Conservation (phyloP, 805 yeast genomes). For the Zygotorulaspora chibaensis region DNA sequence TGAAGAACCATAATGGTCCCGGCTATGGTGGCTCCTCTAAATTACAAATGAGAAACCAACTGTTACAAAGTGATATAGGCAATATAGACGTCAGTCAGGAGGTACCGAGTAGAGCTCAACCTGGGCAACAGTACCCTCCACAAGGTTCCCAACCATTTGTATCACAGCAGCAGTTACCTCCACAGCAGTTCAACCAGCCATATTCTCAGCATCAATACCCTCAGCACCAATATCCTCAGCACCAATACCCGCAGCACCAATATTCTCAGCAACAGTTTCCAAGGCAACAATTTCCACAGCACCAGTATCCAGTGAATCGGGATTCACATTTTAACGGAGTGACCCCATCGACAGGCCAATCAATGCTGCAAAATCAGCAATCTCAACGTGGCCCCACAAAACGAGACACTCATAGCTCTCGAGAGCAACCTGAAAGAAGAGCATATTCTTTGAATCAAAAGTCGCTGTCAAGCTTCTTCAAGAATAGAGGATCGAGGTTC, state of each 20-base stretch:
- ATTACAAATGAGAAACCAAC: slow-evolving; percentile 32
- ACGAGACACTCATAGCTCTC: not conserved
- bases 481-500: slow-evolving; percentile 15
- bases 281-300: slow-evolving; percentile 5
- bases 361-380: slow-evolving; percentile 16
- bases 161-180: slow-evolving; percentile 4
- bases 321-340: slow-evolving; percentile 9
- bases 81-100: slow-evolving; percentile 44
- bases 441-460: slow-evolving; percentile 24
- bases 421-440: slow-evolving; percentile 15
- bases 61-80: slow-evolving; percentile 40
- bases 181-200: not conserved
- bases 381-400: slow-evolving; percentile 11
- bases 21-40: slow-evolving; percentile 1
- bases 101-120: slow-evolving; percentile 26
- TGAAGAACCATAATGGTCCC: slow-evolving; percentile 10
- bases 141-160: slow-evolving; percentile 10
- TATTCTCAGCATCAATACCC: slow-evolving; percentile 11
- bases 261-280: not conserved
- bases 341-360: slow-evolving; percentile 1
- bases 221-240: not conserved
- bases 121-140: slow-evolving; percentile 10
- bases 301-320: slow-evolving; percentile 1
- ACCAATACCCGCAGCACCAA: slow-evolving; percentile 7
- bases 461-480: slow-evolving; percentile 25